These are phyloP conservation scores for Stenogyne calaminthoides DNA, from an alignment of 305 asterid species.

Conservation along the genomic window DNA sequence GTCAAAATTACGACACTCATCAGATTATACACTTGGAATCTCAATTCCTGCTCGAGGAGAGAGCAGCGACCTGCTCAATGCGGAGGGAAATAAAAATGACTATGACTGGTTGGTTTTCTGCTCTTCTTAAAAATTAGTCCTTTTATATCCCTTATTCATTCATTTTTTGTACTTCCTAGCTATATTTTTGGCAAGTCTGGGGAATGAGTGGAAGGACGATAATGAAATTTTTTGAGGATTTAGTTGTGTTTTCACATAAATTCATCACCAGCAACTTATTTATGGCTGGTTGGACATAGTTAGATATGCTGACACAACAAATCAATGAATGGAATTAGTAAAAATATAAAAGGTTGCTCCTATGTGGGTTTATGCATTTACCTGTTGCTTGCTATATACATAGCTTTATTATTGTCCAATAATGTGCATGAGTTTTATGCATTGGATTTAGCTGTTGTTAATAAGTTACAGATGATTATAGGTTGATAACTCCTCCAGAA, in stretches of 20 bases:
- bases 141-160: conserved; percentile 2
- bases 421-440: not conserved
- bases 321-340: not conserved
- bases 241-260: not conserved
- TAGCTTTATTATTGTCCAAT: not conserved
- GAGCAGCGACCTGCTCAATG: conserved; percentile 84
- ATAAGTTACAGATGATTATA: conserved; percentile 28
- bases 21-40: conserved; percentile 70
- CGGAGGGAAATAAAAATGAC: conserved; percentile 86
- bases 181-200: conserved; percentile 3
- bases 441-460: not conserved
- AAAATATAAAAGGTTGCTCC: not conserved
- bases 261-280: not conserved
- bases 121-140: conserved; percentile 1
- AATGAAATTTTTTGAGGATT: not conserved
- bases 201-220: not conserved
- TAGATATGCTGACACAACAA: not conserved
- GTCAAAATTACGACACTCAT: conserved; percentile 55
- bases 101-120: conserved; percentile 78
- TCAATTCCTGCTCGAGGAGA: conserved; percentile 79
- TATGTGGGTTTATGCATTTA: not conserved
- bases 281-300: not conserved
- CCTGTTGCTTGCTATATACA: not conserved
- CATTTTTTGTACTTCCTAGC: not conserved
- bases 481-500: conserved; percentile 99